Evolutionary conservation across 306 rosid genomes (phyloP).

Genomic region (Cicer bijugum): DNA sequence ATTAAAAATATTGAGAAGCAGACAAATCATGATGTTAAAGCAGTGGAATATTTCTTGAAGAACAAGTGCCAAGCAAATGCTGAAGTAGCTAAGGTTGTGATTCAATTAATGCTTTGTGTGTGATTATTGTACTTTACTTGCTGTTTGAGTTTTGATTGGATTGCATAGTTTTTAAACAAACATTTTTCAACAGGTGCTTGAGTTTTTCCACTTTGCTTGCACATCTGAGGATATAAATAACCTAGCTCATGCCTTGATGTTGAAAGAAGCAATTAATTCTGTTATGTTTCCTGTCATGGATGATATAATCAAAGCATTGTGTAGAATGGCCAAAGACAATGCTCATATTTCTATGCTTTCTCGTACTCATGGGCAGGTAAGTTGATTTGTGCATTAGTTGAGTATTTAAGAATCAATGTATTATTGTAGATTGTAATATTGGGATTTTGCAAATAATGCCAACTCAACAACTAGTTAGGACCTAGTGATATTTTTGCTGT

Average conservation of each 20-base stretch:
- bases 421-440: slow-evolving; percentile 5
- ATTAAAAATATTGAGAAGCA: slow-evolving; percentile 73
- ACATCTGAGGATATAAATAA: slow-evolving; percentile 93
- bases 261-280: slow-evolving; percentile 66
- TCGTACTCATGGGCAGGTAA: slow-evolving; percentile 92
- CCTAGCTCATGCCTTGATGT: slow-evolving; percentile 88
- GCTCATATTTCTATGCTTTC: slow-evolving; percentile 85
- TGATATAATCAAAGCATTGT: slow-evolving; percentile 60
- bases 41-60: slow-evolving; percentile 88
- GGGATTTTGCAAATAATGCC: slow-evolving; percentile 22
- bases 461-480: neutral
- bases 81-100: slow-evolving; percentile 67
- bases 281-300: slow-evolving; percentile 77
- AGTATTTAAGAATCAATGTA: slow-evolving; percentile 18
- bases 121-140: slow-evolving; percentile 10
- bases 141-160: slow-evolving; percentile 24
- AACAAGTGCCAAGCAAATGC: slow-evolving; percentile 69
- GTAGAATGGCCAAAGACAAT: slow-evolving; percentile 65
- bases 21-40: slow-evolving; percentile 90
- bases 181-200: slow-evolving; percentile 64
- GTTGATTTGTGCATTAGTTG: slow-evolving; percentile 36
- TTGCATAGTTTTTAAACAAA: neutral
- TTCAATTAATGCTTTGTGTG: slow-evolving; percentile 26
- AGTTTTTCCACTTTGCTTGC: slow-evolving; percentile 90
- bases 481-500: neutral